A percentile compares a stretch with the other conserved stretches of the same genome.
Conservation (phyloP, 1,284 basidiomycete genomes). For the Trichosporon asahii region DNA sequence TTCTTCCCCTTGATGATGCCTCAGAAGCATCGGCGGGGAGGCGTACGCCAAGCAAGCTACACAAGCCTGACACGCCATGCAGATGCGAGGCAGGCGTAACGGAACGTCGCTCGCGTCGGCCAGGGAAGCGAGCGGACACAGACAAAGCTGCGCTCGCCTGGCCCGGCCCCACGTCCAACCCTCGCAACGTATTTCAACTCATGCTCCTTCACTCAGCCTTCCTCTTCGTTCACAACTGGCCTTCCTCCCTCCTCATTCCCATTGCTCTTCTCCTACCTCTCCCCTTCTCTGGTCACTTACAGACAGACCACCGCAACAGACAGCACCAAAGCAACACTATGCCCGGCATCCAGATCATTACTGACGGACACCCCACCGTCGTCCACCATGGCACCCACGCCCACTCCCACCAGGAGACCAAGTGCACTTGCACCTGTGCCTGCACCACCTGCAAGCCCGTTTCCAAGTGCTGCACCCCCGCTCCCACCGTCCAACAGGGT, state of each 20-base stretch:
- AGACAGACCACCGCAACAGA: background rate
- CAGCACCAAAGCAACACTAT: background rate
- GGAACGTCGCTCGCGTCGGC: background rate
- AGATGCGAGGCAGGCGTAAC: background rate
- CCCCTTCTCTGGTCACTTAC: background rate
- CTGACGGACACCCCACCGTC: background rate
- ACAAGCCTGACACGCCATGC: background rate
- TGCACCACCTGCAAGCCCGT: background rate
- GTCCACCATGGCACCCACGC: background rate
- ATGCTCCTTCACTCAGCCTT: conserved; percentile 3
- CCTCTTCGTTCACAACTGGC: conserved; percentile 1
- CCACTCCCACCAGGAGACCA: background rate
- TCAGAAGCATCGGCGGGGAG: background rate
- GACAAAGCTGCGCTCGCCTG: background rate
- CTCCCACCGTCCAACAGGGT: background rate
- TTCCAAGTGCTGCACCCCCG: background rate
- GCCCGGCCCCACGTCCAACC: background rate
- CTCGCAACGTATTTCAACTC: conserved; percentile 2
- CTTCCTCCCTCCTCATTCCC: background rate
- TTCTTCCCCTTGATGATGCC: background rate
- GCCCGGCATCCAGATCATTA: background rate
- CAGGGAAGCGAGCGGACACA: background rate
- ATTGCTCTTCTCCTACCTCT: background rate
- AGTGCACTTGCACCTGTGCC: background rate
- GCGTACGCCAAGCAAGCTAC: background rate